These are phyloP conservation scores for Rugosomyces carneus DNA, from an alignment of 1,284 basidiomycete species.

Conservation along the genomic window DNA sequence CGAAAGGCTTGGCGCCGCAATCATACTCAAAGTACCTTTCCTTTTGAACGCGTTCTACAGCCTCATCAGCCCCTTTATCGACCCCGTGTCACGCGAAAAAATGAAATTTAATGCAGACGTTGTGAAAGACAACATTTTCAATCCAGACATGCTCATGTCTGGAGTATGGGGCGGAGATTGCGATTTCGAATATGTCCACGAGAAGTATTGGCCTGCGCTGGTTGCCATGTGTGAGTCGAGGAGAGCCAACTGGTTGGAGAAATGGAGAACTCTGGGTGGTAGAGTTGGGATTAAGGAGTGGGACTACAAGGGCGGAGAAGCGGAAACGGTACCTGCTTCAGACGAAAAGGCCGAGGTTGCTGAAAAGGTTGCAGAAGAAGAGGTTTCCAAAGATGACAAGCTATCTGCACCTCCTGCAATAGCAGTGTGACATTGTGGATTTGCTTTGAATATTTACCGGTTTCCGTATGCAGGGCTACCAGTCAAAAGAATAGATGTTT, in stretches of 20 bases:
- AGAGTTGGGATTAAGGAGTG: conserved; percentile 66
- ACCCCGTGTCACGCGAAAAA: conserved; percentile 71
- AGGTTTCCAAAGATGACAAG: not conserved
- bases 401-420: not conserved
- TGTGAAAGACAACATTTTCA: conserved; percentile 55
- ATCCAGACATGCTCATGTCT: conserved; percentile 48
- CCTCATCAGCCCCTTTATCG: conserved; percentile 75
- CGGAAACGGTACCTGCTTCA: not conserved
- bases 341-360: conserved; percentile 5
- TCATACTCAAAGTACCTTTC: conserved; percentile 83
- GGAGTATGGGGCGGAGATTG: conserved; percentile 56
- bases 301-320: conserved; percentile 47
- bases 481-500: no score
- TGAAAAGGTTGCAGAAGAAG: not conserved
- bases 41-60: conserved; percentile 79
- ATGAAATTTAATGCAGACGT: conserved; percentile 65
- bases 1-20: conserved; percentile 82
- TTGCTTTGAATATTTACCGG: no score
- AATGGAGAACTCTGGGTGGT: conserved; percentile 62
- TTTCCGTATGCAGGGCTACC: no score
- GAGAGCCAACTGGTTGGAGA: conserved; percentile 42
- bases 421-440: not conserved
- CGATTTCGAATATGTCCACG: conserved; percentile 66
- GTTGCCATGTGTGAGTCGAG: conserved; percentile 49
- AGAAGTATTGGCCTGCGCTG: conserved; percentile 68